phyloP scores from a whole-genome alignment of 306 rosid species.

The Malus asiatica region DNA sequence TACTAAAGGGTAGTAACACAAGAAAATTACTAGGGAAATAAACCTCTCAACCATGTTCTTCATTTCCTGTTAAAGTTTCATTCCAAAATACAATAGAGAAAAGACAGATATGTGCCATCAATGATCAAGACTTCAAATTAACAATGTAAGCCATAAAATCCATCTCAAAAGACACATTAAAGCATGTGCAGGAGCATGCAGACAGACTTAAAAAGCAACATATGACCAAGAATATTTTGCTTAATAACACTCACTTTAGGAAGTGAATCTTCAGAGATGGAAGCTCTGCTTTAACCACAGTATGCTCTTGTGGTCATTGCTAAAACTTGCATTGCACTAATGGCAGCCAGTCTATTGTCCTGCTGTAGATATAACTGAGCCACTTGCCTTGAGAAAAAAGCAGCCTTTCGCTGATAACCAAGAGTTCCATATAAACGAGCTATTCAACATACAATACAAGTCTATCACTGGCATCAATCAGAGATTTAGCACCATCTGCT shows the following conservation, averaged over 20 bases:
- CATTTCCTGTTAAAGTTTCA: background rate
- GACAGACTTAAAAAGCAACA: background rate
- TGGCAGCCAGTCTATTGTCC: conserved; percentile 87
- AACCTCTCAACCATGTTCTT: background rate
- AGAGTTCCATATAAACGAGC: conserved; percentile 95
- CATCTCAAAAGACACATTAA: background rate
- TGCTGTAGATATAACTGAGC: conserved; percentile 95
- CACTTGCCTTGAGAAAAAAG: conserved; percentile 94
- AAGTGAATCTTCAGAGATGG: conserved; percentile 31
- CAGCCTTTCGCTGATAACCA: conserved; percentile 94
- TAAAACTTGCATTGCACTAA: conserved; percentile 98
- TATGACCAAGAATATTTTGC: conserved; percentile 6
- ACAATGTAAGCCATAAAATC: background rate
- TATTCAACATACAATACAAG: conserved; percentile 77
- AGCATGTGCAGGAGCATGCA: background rate
- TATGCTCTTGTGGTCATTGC: conserved; percentile 95
- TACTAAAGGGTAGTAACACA: background rate
- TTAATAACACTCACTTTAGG: conserved; percentile 53
- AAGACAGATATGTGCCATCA: background rate
- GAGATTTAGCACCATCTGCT: conserved; percentile 94
- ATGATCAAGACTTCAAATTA: background rate
- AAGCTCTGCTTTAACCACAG: conserved; percentile 89
- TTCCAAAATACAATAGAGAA: background rate
- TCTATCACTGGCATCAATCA: conserved; percentile 92
- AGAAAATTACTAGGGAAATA: background rate